Conservation (phyloP, 2,329 filamentous ascomycete genomes). For the Lachnellula cervina region DNA sequence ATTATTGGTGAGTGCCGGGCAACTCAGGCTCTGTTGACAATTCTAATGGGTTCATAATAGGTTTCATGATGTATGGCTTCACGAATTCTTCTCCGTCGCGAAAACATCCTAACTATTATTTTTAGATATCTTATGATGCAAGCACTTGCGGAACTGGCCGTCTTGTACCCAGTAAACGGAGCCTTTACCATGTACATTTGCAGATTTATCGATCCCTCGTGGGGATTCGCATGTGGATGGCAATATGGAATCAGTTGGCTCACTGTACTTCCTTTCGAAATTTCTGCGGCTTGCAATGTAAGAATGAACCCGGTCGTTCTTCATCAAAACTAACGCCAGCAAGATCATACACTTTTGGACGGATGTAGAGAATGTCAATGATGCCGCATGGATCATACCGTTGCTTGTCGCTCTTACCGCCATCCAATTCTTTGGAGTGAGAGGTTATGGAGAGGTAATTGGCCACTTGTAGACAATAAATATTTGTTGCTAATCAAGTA, state of each 20-base stretch:
- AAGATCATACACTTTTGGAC: slow-evolving; percentile 73
- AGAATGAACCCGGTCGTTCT: too few species aligned
- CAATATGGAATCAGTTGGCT: slow-evolving; percentile 83
- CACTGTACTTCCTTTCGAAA: slow-evolving; percentile 73
- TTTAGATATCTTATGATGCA: slow-evolving; percentile 39
- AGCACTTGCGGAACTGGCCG: slow-evolving; percentile 84
- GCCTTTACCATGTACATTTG: slow-evolving; percentile 93
- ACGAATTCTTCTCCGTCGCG: slow-evolving; percentile 64
- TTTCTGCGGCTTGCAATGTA: slow-evolving; percentile 71
- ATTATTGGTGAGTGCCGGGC: slow-evolving; percentile 58
- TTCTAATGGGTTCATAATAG: not conserved
- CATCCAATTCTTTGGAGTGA: slow-evolving; percentile 86
- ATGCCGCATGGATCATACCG: slow-evolving; percentile 67
- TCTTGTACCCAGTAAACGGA: slow-evolving; percentile 85
- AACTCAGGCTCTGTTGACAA: too few species aligned
- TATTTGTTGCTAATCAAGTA: too few species aligned
- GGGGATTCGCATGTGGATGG: slow-evolving; percentile 94
- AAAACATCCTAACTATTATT: too few species aligned
- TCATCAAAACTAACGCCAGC: too few species aligned
- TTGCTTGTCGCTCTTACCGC: slow-evolving; percentile 70
- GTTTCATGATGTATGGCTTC: slow-evolving; percentile 57
- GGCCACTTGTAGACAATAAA: too few species aligned
- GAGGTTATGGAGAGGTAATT: slow-evolving; percentile 74
- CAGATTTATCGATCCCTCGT: slow-evolving; percentile 85
- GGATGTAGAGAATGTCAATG: slow-evolving; percentile 42